These are phyloP conservation scores for Fusarium ambrosium DNA, from an alignment of 2,329 filamentous ascomycete genomes.

Conservation along the genomic window DNA sequence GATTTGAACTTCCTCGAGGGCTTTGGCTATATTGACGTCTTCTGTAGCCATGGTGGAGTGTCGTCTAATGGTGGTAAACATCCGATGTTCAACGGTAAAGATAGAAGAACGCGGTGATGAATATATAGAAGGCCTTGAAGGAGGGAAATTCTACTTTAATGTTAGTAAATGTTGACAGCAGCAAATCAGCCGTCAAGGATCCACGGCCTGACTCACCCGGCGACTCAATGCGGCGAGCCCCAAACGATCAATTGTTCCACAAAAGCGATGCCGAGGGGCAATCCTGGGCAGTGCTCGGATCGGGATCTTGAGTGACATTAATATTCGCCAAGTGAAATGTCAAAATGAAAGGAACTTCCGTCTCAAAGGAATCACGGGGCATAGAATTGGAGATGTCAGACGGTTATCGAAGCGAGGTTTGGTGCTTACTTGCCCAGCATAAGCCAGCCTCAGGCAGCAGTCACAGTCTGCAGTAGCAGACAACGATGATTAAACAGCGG, in stretches of 20 bases:
- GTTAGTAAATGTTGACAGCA: not conserved
- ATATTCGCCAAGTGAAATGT: rapidly evolving
- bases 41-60: not conserved
- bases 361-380: not conserved
- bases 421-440: not conserved
- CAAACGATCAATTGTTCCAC: not conserved
- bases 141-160: not conserved
- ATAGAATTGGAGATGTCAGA: not conserved
- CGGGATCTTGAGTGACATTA: not conserved
- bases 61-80: not conserved
- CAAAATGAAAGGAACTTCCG: no score
- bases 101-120: not conserved
- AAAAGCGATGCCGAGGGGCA: not conserved
- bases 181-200: not conserved
- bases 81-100: not conserved
- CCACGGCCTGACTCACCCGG: not conserved
- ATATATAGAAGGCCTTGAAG: not conserved
- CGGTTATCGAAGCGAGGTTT: not conserved
- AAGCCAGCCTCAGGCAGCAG: not conserved
- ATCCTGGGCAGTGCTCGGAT: not conserved
- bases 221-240: not conserved
- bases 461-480: not conserved
- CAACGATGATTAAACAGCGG: not conserved
- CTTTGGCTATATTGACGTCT: not conserved
- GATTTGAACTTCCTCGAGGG: not conserved